Evolutionary conservation across 441 rosid genomes (phyloP), one percentile per base, ranked within the genome.

Genomic region (Eutrema salsugineum): DNA sequence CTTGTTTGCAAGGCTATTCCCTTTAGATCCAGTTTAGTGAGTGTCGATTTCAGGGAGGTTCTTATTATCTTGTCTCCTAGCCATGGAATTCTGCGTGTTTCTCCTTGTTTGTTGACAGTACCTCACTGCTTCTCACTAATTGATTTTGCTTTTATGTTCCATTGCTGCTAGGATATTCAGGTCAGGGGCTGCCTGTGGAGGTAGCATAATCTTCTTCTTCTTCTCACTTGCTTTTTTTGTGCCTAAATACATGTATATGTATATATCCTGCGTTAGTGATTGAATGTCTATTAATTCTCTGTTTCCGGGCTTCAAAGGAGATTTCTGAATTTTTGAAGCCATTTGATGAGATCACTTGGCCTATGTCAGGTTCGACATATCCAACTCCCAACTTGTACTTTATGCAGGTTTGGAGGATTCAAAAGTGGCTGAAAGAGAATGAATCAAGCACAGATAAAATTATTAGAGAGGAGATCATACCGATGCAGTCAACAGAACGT

Each of bases 121-220:
- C 48, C 53, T 8, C 22, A 3, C 22, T 10, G 20, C 59, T 43
- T 38, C 65, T 53, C 24, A 42, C 70, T 17, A 17, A 40, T 32
- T 33, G 14, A 28, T 77, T 70, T 70, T 83, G 19, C 72, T 64
- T 35, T 19, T 84, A 94, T 97, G 78, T 90, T 79, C 97, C 97
- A 28, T 79, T 91, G 19, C 80, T 94, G 69, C 82, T 86, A 61
- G 76, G 78, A 66, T 88, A 82, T 82, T 94, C 97, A 22, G 89
- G 91, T 11, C 83, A 44, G 85, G 88, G 70, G 97, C 96, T 81
- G 87, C 84, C 53, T 86, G 90, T 81, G 97, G 97, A 90, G 99
- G 99, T 94, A 83, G 17, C 68, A 15, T 64, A 11, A n/a, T n/a
- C n/a, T 12, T 66, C 54, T 49, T 60, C 43, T 46, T 71, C 35